Percentiles rank a stretch among this genome's conserved stretches.
Evolutionary conservation across 495 filamentous ascomycete species (phyloP).

Genomic region (Staphylotrichum longicolle): DNA sequence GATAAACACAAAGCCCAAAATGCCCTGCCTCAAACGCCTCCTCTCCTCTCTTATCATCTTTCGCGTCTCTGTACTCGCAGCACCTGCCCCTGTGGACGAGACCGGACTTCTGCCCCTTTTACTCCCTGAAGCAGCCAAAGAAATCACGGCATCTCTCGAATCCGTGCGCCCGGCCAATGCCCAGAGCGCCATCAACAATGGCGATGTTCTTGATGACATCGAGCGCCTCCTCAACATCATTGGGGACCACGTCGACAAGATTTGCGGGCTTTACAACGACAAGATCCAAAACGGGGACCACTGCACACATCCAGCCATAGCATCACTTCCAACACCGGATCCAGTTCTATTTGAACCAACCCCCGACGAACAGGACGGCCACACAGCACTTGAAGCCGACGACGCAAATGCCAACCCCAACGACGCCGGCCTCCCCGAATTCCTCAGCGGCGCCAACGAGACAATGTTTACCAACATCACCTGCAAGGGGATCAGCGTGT

Average conservation of each 20-base stretch:
- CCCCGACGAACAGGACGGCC: no score
- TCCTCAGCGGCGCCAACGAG: background rate
- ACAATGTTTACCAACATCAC: conserved; percentile 22
- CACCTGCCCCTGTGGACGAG: no score
- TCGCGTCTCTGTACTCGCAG: no score
- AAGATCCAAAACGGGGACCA: background rate
- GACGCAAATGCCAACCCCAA: conserved; percentile 2
- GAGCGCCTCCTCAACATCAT: conserved; percentile 12
- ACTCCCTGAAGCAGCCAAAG: background rate
- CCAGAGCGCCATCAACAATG: background rate
- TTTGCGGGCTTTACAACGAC: background rate
- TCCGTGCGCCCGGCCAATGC: background rate
- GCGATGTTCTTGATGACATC: conserved; percentile 6
- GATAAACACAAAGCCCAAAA: no score
- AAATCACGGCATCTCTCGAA: no score
- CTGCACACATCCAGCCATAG: no score
- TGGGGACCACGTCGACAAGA: conserved; percentile 8
- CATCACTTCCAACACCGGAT: conserved; percentile 3
- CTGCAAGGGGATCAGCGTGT: conserved; percentile 31
- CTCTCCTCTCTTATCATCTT: no score
- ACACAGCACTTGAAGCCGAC: no score
- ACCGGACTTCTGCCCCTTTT: no score
- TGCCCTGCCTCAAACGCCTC: no score
- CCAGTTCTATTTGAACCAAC: no score
- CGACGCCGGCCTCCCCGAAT: background rate